Conservation (phyloP, 805 yeast species). For the Saccharomycopsis babjevae region DNA sequence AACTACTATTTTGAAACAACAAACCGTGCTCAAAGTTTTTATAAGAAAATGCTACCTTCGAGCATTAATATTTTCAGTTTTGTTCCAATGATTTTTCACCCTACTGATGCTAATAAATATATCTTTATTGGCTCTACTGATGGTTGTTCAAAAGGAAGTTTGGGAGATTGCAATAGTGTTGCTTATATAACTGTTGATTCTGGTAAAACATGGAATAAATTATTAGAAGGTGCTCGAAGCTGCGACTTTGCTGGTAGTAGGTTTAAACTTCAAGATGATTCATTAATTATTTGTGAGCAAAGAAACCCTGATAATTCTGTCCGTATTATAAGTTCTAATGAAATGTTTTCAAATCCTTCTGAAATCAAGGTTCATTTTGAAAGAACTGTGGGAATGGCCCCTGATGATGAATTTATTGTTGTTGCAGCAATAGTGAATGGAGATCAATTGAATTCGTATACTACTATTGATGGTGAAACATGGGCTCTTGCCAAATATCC, state of each 20-base stretch:
- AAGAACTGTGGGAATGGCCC: slow-evolving; percentile 61
- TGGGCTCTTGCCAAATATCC: slow-evolving; percentile 83
- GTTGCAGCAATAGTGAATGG: slow-evolving; percentile 53
- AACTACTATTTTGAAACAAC: slow-evolving; percentile 46
- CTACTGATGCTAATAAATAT: slow-evolving; percentile 42
- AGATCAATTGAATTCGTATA: slow-evolving; percentile 47
- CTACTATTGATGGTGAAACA: slow-evolving; percentile 64
- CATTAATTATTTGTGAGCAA: slow-evolving; percentile 54
- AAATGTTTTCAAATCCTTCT: slow-evolving; percentile 9
- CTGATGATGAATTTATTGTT: slow-evolving; percentile 59
- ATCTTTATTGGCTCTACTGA: slow-evolving; percentile 51
- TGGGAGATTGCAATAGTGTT: slow-evolving; percentile 40
- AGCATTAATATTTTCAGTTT: slow-evolving; percentile 30
- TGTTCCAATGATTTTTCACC: slow-evolving; percentile 51
- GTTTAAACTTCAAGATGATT: slow-evolving; percentile 23
- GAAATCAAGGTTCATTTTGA: slow-evolving; percentile 37
- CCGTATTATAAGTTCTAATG: slow-evolving; percentile 2
- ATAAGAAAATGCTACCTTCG: slow-evolving; percentile 39
- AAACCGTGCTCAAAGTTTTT: slow-evolving; percentile 59
- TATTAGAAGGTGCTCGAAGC: slow-evolving; percentile 41
- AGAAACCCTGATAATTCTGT: slow-evolving; percentile 18
- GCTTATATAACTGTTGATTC: slow-evolving; percentile 58
- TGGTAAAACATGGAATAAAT: slow-evolving; percentile 50
- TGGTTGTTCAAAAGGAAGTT: slow-evolving; percentile 38
- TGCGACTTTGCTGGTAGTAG: slow-evolving; percentile 63